These are phyloP conservation scores for Oxytropis ochrocephala DNA, from an alignment of 306 rosid genomes.

Conservation along the genomic window DNA sequence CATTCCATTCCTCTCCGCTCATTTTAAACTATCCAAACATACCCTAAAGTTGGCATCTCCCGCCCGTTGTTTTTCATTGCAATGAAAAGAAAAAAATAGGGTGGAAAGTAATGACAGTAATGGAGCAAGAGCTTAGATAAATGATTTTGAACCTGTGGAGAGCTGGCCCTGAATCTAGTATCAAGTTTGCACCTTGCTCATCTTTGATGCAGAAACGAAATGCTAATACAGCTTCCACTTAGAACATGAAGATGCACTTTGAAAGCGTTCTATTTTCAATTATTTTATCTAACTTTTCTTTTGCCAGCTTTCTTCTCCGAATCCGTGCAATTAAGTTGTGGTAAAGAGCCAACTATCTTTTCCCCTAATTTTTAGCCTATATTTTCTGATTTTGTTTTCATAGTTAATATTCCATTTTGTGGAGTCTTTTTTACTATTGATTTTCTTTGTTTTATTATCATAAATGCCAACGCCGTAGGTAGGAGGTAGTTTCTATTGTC, in stretches of 20 bases:
- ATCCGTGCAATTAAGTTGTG: neutral
- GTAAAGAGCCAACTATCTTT: neutral
- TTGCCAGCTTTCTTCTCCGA: conserved; percentile 5
- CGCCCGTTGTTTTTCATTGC: neutral
- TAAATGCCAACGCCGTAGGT: neutral
- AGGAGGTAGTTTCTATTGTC: conserved; percentile 5
- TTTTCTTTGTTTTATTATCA: neutral
- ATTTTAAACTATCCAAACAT: no score
- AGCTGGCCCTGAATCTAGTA: neutral
- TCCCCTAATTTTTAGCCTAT: neutral
- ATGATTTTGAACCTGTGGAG: neutral
- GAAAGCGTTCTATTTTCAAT: conserved; percentile 11
- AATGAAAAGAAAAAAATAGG: neutral
- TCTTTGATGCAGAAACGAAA: neutral
- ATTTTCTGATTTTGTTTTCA: neutral
- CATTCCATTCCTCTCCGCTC: no score
- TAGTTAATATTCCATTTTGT: neutral
- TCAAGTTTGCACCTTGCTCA: neutral
- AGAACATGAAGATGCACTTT: neutral
- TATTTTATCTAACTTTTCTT: neutral
- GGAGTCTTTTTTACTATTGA: neutral
- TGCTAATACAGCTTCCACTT: neutral
- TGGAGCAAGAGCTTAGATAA: neutral
- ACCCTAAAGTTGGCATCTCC: neutral
- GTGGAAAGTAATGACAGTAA: neutral